phyloP scores from a whole-genome alignment of 140 eudicot species.

The Bidens hawaiensis region DNA sequence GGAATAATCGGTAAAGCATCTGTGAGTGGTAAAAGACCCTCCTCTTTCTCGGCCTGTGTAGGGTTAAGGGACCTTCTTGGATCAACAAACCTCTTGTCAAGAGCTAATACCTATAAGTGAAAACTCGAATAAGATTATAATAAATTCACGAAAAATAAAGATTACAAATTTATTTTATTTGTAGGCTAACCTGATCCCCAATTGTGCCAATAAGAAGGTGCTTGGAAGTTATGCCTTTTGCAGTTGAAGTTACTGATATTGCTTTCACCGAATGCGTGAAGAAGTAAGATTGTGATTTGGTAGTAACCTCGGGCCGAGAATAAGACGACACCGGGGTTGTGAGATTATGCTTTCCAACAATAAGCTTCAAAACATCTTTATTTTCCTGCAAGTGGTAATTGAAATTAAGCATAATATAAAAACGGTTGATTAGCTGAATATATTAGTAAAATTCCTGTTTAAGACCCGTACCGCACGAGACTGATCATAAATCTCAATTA shows the following conservation, averaged over 20 bases:
- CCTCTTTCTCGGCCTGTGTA: conserved; percentile 94
- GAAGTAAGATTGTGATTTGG: conserved; percentile 88
- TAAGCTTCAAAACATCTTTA: conserved; percentile 84
- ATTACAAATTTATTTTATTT: not conserved
- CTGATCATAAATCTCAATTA: conserved; percentile 89
- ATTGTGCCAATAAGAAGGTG: conserved; percentile 90
- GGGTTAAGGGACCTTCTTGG: conserved; percentile 91
- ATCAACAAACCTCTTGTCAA: conserved; percentile 95
- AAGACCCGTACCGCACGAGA: conserved; percentile 78
- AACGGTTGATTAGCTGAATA: not conserved
- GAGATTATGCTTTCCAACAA: conserved; percentile 92
- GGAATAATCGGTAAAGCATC: conserved; percentile 93
- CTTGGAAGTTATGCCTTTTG: conserved; percentile 89
- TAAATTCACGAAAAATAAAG: not conserved
- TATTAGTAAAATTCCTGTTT: conserved; percentile 10
- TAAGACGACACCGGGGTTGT: conserved; percentile 88
- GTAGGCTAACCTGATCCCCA: conserved; percentile 85
- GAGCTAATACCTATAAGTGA: conserved; percentile 75
- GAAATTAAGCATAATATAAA: not conserved
- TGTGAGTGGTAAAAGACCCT: conserved; percentile 92
- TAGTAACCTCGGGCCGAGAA: conserved; percentile 85
- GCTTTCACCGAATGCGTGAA: conserved; percentile 88
- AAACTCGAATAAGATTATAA: not conserved
- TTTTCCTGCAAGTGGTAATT: conserved; percentile 59
- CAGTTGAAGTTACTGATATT: conserved; percentile 79